Base-by-base conservation (phyloP, 345 rosid species). In the Draba incana region DNA sequence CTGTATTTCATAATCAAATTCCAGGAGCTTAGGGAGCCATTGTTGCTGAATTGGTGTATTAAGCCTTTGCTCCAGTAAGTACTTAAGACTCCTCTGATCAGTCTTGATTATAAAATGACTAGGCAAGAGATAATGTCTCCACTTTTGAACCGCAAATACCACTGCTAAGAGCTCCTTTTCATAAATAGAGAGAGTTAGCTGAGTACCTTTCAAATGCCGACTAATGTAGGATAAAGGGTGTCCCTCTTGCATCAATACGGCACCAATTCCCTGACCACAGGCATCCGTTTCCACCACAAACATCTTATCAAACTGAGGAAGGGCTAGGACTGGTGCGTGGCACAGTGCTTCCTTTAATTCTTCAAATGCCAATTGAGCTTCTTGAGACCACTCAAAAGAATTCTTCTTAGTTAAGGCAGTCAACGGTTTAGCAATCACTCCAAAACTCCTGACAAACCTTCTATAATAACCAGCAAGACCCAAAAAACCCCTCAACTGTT, bases 291-390 rank as follows among this genome's bases (percentile, higher is more conserved):
- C 57, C 0, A 53, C 23, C 2, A 53, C 23, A 30, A 53, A 53
- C 0, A 4, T 10, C 2, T 3, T 28, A 3, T 28, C 38, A 53
- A 53, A 53, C 0, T 6, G 0, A 0, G 57, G 38, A 1, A 30
- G 1, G 3, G 57, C 20, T 0, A 52, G 1, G 0, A 52, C 57
- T 0, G 37, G 57, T 0, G 57, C 20, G 0, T 1, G 1, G 13
- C 38, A 52, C 2, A 52, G 6, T 0, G 10, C 20, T 0, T 6
- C 0, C 0, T 52, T 52, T 0, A 28, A 3, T 0, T 1, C 0
- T 0, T 13, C 16, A 52, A 52, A 52, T 5, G 37, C 38, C 0
- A 12, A 0, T 5, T 11, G 6, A 0, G 57, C 57, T 2, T 28
- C 20, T 0, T 12, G 10, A 1, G 0, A 2, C 57, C 38, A 52